These are phyloP conservation scores for Fusarium sp. DNA, from an alignment of 2,329 filamentous ascomycete species.

Conservation along the genomic window DNA sequence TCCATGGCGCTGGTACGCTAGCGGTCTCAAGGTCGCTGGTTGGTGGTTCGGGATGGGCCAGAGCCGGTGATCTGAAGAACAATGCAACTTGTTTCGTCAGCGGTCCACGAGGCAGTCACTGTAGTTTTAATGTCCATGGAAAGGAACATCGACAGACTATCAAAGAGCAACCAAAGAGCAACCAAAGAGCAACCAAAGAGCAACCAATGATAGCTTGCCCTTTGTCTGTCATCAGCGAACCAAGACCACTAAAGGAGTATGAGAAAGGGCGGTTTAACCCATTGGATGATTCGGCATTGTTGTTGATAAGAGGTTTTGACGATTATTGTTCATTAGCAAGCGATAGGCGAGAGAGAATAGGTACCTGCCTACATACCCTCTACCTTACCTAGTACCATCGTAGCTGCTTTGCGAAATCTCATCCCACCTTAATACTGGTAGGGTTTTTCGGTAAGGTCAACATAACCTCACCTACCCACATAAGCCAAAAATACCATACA, in stretches of 20 bases:
- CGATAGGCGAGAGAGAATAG: constrained; percentile 4
- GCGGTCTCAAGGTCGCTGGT: constrained; percentile 32
- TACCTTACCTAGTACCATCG: background rate
- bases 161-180: background rate
- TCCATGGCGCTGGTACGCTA: constrained; percentile 40
- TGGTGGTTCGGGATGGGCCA: constrained; percentile 26
- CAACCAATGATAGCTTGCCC: constrained; percentile 17
- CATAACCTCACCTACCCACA: background rate
- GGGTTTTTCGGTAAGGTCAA: background rate
- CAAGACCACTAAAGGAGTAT: constrained; percentile 1
- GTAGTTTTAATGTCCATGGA: constrained; percentile 9
- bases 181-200: constrained; percentile 13
- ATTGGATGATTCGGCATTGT: constrained; percentile 19
- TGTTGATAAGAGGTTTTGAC: constrained; percentile 19
- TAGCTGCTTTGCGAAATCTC: background rate
- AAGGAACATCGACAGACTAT: constrained; percentile 3
- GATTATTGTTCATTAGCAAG: background rate
- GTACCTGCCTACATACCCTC: background rate
- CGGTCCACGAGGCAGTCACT: constrained; percentile 27
- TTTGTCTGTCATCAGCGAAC: constrained; percentile 8
- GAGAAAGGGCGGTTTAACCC: background rate
- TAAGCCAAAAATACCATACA: constrained; percentile 20
- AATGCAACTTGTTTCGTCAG: constrained; percentile 38
- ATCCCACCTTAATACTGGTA: no score
- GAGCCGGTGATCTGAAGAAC: constrained; percentile 34